phyloP scores from a whole-genome alignment of 306 rosid species.

The Cercis canadensis region DNA sequence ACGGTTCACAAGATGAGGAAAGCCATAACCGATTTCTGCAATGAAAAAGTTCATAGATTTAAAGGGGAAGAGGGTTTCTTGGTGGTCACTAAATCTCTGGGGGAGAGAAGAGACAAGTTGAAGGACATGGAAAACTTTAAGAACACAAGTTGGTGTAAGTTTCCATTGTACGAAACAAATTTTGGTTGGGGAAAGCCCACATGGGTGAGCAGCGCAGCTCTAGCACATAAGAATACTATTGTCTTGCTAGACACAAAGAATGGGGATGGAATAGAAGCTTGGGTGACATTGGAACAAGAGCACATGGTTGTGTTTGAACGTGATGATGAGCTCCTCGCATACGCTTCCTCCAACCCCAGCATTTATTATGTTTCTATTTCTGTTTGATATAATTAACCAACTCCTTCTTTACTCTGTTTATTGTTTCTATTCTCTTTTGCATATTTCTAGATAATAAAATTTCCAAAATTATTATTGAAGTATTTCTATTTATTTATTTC shows the following conservation, averaged over 20 bases:
- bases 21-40: too few relatives aligned
- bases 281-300: not conserved
- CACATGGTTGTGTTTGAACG: not conserved
- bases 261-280: constrained; percentile 1
- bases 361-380: not conserved
- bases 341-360: constrained; percentile 4
- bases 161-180: not conserved
- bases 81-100: too few relatives aligned
- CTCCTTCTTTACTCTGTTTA: too few relatives aligned
- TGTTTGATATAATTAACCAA: not conserved
- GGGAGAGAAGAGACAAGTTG: not conserved
- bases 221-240: not conserved
- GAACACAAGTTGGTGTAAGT: constrained; percentile 1
- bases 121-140: not conserved
- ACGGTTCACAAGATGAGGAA: not conserved
- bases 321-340: not conserved
- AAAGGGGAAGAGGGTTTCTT: too few relatives aligned
- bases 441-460: too few relatives aligned
- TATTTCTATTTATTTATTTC: too few relatives aligned
- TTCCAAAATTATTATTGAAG: too few relatives aligned
- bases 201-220: not conserved
- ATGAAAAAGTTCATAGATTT: too few relatives aligned
- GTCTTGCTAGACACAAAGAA: constrained; percentile 1
- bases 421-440: too few relatives aligned
- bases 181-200: constrained; percentile 5